Conservation (phyloP, 805 yeast genomes). For the Candida palmyrensis region DNA sequence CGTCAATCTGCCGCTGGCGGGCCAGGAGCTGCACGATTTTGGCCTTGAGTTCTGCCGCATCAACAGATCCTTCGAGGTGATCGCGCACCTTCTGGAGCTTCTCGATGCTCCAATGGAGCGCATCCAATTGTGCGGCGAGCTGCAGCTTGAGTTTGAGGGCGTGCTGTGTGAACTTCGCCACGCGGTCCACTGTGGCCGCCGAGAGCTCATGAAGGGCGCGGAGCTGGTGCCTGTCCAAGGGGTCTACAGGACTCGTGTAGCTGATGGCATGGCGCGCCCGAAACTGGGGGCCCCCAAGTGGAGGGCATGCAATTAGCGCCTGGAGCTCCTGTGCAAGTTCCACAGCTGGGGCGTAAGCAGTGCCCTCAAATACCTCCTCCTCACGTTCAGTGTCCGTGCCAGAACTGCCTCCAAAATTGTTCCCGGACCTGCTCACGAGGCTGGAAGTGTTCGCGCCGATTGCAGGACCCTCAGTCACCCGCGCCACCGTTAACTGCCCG, state of each 20-base stretch:
- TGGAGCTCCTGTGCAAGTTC: too few relatives aligned
- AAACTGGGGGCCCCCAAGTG: too few relatives aligned
- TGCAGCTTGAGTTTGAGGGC: slow-evolving; percentile 3
- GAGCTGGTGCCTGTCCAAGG: background rate
- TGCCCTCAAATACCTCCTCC: too few relatives aligned
- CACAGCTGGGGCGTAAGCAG: too few relatives aligned
- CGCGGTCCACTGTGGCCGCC: background rate
- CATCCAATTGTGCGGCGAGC: background rate
- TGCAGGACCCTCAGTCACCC: too few relatives aligned
- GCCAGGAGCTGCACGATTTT: slow-evolving; percentile 10
- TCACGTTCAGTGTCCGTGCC: too few relatives aligned
- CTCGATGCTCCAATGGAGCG: background rate
- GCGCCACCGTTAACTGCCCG: too few relatives aligned
- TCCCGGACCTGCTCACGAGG: too few relatives aligned
- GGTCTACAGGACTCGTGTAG: slow-evolving; percentile 1
- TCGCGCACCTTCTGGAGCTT: background rate
- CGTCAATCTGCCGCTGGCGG: slow-evolving; percentile 18
- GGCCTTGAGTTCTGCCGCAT: slow-evolving; percentile 4
- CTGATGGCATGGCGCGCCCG: too few relatives aligned
- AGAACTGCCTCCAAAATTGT: too few relatives aligned
- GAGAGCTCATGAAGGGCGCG: background rate
- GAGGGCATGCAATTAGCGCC: too few relatives aligned
- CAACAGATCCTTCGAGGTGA: background rate
- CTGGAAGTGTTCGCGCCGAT: too few relatives aligned
- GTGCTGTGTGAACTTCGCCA: slow-evolving; percentile 1